Percentiles rank a stretch among this genome's conserved stretches.
phyloP scores from a whole-genome alignment of 345 rosid species.

The Hibiscus tridactylites region DNA sequence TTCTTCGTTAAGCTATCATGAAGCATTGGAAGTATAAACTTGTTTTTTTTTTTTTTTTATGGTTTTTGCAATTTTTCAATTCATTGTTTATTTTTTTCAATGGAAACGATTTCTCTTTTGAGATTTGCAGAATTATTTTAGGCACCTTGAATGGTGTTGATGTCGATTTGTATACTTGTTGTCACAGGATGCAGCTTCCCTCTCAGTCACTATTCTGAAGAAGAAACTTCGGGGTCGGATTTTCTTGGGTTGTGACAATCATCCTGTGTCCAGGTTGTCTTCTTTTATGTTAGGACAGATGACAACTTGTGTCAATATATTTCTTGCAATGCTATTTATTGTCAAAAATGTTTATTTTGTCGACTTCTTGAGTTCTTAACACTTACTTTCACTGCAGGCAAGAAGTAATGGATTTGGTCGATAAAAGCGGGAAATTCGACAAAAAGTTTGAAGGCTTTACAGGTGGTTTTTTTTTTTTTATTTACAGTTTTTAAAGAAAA shows the following conservation, averaged over 20 bases:
- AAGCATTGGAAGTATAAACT: neutral
- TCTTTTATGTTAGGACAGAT: neutral
- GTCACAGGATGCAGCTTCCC: slow-evolving; percentile 88
- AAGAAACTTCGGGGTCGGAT: slow-evolving; percentile 54
- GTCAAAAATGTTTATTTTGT: neutral
- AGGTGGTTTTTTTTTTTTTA: slow-evolving; percentile 27
- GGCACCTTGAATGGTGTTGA: neutral
- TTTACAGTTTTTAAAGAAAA: neutral
- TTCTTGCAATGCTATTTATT: neutral
- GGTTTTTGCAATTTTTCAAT: neutral
- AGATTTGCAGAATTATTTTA: neutral
- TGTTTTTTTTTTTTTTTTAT: neutral
- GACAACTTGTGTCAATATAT: neutral
- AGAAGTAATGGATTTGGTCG: slow-evolving; percentile 81
- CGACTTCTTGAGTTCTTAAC: neutral
- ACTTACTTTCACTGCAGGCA: slow-evolving; percentile 42
- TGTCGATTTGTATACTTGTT: slow-evolving; percentile 8
- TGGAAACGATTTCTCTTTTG: neutral
- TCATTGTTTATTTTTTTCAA: neutral
- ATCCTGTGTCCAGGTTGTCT: slow-evolving; percentile 78
- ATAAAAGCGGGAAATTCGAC: slow-evolving; percentile 61
- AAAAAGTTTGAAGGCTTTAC: slow-evolving; percentile 70
- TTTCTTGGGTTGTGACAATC: slow-evolving; percentile 93
- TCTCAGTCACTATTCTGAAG: slow-evolving; percentile 68
- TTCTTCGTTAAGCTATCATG: neutral